These are phyloP conservation scores for Phaeosphaeriaceae sp. DNA, from an alignment of 2,329 filamentous ascomycete genomes.

Conservation along the genomic window DNA sequence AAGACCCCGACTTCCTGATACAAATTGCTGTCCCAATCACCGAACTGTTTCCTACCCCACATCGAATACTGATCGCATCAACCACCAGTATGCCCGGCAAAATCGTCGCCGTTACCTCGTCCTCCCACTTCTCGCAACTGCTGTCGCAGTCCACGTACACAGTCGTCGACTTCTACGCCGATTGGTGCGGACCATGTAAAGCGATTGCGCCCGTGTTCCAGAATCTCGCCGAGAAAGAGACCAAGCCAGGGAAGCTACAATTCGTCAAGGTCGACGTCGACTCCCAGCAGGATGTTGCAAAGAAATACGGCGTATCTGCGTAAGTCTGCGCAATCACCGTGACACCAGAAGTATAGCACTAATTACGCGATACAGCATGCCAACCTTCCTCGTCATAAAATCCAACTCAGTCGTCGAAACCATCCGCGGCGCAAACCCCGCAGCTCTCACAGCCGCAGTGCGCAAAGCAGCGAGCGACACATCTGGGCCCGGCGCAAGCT, in stretches of 20 bases:
- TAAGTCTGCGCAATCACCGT: slow-evolving; percentile 20
- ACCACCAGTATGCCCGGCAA: slow-evolving; percentile 37
- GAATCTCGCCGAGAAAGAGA: slow-evolving; percentile 59
- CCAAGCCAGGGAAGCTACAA: slow-evolving; percentile 54
- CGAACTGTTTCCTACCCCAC: not conserved
- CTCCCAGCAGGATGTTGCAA: slow-evolving; percentile 57
- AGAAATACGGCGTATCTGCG: slow-evolving; percentile 59
- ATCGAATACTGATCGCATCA: not conserved
- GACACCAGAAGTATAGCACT: not conserved
- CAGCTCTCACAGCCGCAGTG: slow-evolving; percentile 56
- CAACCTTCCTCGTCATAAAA: slow-evolving; percentile 58
- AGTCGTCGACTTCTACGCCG: slow-evolving; percentile 61
- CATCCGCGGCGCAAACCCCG: slow-evolving; percentile 57
- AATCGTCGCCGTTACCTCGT: slow-evolving; percentile 40
- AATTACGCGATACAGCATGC: slow-evolving; percentile 47
- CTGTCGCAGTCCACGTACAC: slow-evolving; percentile 47
- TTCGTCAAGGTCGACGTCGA: slow-evolving; percentile 66
- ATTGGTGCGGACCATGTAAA: slow-evolving; percentile 66
- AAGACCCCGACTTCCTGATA: not conserved
- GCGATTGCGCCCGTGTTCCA: slow-evolving; percentile 60
- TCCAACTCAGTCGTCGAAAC: slow-evolving; percentile 53
- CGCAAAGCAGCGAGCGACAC: slow-evolving; percentile 53
- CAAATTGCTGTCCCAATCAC: not conserved
- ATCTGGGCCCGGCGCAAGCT: slow-evolving; percentile 44
- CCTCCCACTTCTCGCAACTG: slow-evolving; percentile 45